Evolutionary conservation across 2,329 filamentous ascomycete species (phyloP).

Genomic region (Fusarium sp.): DNA sequence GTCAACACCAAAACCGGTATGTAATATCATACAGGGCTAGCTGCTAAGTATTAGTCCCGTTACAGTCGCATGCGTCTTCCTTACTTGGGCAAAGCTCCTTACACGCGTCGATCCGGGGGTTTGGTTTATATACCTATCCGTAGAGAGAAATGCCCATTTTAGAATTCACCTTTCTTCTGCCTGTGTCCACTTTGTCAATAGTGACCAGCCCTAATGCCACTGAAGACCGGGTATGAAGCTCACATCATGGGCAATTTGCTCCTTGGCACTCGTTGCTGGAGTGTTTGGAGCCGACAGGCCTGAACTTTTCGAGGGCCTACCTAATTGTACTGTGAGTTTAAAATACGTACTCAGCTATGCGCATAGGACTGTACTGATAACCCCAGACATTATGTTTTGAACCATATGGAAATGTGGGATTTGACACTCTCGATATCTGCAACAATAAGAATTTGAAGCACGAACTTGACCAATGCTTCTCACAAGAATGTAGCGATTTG

Average conservation of each 20-base stretch:
- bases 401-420: neutral
- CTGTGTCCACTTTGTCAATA: neutral
- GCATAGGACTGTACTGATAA: neutral
- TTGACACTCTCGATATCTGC: conserved; percentile 33
- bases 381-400: conserved; percentile 26
- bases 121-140: conserved; percentile 20
- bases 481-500: conserved; percentile 31
- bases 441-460: conserved; percentile 8
- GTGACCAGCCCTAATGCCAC: conserved; percentile 33
- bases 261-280: conserved; percentile 30
- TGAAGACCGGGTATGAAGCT: conserved; percentile 38
- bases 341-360: neutral
- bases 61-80: conserved; percentile 27
- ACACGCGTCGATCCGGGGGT: conserved; percentile 18
- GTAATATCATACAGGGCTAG: conserved; percentile 17
- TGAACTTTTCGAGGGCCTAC: conserved; percentile 29
- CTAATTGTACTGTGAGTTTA: conserved; percentile 29
- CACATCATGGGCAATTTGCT: conserved; percentile 37
- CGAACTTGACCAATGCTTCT: conserved; percentile 32
- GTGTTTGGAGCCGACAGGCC: conserved; percentile 23
- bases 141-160: conserved; percentile 10
- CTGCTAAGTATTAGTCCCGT: conserved; percentile 20
- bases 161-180: neutral
- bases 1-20: conserved; percentile 24
- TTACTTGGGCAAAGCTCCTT: conserved; percentile 26